These are phyloP conservation scores for Hyphopichia buzzinii DNA, from an alignment of 1,139 yeast species.

Conservation along the genomic window DNA sequence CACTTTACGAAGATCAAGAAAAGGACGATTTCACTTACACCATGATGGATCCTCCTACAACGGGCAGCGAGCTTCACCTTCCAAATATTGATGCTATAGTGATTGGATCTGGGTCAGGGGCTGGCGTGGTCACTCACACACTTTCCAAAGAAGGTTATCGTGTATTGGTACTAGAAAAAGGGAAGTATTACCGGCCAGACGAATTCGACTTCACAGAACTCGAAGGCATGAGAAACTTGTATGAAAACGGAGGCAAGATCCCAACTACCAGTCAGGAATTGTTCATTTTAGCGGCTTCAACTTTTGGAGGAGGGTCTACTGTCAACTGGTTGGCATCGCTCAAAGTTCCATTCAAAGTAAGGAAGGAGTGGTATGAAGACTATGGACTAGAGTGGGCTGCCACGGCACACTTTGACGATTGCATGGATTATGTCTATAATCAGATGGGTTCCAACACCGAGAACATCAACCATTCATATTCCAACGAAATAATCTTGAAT, in stretches of 20 bases:
- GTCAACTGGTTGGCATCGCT: constrained; percentile 61
- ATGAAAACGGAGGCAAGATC: constrained; percentile 39
- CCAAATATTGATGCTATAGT: constrained; percentile 45
- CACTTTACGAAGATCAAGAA: constrained; percentile 23
- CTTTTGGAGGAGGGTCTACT: constrained; percentile 62
- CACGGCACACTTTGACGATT: constrained; percentile 40
- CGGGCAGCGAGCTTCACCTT: constrained; percentile 32
- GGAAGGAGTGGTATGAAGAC: constrained; percentile 54
- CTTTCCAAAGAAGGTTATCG: constrained; percentile 45
- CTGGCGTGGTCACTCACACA: constrained; percentile 56
- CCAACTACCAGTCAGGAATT: constrained; percentile 35
- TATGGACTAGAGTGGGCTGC: constrained; percentile 51
- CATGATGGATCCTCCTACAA: constrained; percentile 30
- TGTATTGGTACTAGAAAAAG: constrained; percentile 54
- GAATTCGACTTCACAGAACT: constrained; percentile 40
- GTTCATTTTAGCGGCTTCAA: constrained; percentile 50
- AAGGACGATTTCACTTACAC: constrained; percentile 26
- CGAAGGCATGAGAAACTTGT: constrained; percentile 40
- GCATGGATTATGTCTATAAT: constrained; percentile 47
- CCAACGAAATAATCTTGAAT: constrained; percentile 45
- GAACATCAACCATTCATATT: constrained; percentile 45
- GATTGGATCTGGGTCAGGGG: constrained; percentile 58
- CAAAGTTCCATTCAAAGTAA: constrained; percentile 50
- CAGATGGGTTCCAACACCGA: constrained; percentile 50
- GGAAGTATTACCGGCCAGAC: constrained; percentile 38